Percentiles rank a stretch among this genome's conserved stretches.
phyloP scores from a whole-genome alignment of 768 basidiomycete species.

The Leccinum ochraceum region DNA sequence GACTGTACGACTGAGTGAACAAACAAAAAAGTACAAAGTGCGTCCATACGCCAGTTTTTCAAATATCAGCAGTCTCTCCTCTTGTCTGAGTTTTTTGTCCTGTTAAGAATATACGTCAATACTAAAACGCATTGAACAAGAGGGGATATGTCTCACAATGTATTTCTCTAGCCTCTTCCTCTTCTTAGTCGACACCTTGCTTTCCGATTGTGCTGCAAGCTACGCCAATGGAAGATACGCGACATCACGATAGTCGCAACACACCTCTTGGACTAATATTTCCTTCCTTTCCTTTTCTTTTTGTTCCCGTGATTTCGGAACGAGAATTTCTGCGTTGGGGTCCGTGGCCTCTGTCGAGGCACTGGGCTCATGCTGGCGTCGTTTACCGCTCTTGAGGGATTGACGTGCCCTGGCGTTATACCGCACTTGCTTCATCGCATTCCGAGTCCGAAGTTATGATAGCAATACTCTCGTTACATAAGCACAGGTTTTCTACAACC shows the following conservation, averaged over 20 bases:
- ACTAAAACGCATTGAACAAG: not conserved
- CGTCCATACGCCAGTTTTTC: slow-evolving; percentile 74
- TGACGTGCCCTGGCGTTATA: slow-evolving; percentile 72
- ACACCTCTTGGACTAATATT: slow-evolving; percentile 62
- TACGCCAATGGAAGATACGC: slow-evolving; percentile 12
- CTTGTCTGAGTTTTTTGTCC: slow-evolving; percentile 93
- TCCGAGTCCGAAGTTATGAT: not conserved
- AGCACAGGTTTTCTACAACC: not conserved
- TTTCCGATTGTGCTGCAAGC: slow-evolving; percentile 51
- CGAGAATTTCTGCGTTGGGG: slow-evolving; percentile 59
- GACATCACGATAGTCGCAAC: slow-evolving; percentile 14
- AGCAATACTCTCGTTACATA: slow-evolving; percentile 1
- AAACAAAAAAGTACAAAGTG: not conserved
- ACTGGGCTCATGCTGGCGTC: slow-evolving; percentile 34
- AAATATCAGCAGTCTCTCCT: slow-evolving; percentile 75
- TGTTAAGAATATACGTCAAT: slow-evolving; percentile 29
- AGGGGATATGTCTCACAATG: slow-evolving; percentile 56
- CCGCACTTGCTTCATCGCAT: slow-evolving; percentile 20
- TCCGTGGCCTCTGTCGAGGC: slow-evolving; percentile 37
- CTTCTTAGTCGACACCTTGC: slow-evolving; percentile 81
- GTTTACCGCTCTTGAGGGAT: slow-evolving; percentile 63
- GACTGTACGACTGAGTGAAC: slow-evolving; percentile 44
- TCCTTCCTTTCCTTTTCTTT: slow-evolving; percentile 62
- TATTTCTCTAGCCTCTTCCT: slow-evolving; percentile 90
- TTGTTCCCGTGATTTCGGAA: slow-evolving; percentile 58